These are phyloP conservation scores for Skeletonema potamos DNA, from an alignment of 108 stramenopile species.

Conservation along the genomic window DNA sequence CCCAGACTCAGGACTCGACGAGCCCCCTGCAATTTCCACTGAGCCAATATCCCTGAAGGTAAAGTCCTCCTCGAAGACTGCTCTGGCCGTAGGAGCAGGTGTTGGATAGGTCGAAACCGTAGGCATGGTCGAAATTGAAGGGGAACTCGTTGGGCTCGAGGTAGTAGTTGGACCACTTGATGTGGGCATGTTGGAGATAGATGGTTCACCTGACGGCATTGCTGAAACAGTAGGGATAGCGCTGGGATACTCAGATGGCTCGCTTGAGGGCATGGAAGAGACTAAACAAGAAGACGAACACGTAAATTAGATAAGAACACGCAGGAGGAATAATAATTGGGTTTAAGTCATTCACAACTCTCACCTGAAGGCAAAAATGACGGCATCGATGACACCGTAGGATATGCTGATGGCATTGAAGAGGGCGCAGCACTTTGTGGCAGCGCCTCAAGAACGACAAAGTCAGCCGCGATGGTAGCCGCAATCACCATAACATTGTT, in stretches of 20 bases:
- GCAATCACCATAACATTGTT: neutral
- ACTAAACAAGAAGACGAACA: neutral
- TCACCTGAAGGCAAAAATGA: neutral
- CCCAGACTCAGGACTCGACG: conserved; percentile 3
- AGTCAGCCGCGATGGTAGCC: neutral
- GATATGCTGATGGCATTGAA: neutral
- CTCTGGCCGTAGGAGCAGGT: neutral
- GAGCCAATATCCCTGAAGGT: conserved; percentile 7
- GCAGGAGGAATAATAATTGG: no score
- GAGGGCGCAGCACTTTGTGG: neutral
- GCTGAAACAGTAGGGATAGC: neutral
- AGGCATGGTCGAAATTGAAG: neutral
- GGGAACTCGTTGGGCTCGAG: no score
- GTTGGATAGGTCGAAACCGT: neutral
- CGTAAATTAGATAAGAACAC: no score
- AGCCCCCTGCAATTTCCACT: conserved; percentile 3
- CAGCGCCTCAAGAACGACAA: neutral
- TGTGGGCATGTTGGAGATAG: neutral
- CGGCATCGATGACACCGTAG: neutral
- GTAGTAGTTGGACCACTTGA: neutral
- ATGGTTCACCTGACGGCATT: neutral
- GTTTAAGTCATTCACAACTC: no score
- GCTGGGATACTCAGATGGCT: neutral
- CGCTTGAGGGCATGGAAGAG: neutral
- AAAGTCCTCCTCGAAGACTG: conserved; percentile 4